These are phyloP conservation scores for Trametes hirsuta DNA, from an alignment of 1,284 basidiomycete genomes.

Conservation along the genomic window DNA sequence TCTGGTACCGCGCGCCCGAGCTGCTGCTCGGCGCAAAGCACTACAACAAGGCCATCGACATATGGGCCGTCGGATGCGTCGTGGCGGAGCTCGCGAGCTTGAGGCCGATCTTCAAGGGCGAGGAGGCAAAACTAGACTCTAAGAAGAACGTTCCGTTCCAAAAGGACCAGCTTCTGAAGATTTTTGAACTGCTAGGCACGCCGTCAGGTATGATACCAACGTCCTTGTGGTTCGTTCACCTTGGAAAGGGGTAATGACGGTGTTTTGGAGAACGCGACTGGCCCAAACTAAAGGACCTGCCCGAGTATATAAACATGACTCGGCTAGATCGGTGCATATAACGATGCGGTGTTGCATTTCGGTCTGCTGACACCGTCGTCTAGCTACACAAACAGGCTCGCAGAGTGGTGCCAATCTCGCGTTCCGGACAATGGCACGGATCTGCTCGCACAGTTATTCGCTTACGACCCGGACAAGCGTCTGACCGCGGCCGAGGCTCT, in stretches of 20 bases:
- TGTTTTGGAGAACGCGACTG: conserved; percentile 71
- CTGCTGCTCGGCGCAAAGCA: conserved; percentile 94
- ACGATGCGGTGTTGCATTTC: background rate
- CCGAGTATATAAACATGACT: conserved; percentile 86
- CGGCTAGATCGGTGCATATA: conserved; percentile 66
- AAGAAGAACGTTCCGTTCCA: conserved; percentile 96
- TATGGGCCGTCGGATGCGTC: conserved; percentile 97
- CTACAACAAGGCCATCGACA: conserved; percentile 94
- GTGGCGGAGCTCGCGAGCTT: conserved; percentile 94
- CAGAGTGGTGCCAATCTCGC: conserved; percentile 78
- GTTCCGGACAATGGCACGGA: conserved; percentile 75
- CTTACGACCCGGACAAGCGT: conserved; percentile 89
- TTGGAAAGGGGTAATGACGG: background rate
- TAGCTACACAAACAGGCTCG: conserved; percentile 71
- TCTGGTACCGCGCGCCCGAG: conserved; percentile 98
- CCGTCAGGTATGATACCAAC: conserved; percentile 42
- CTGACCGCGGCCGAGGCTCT: conserved; percentile 85
- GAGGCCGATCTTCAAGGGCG: conserved; percentile 98
- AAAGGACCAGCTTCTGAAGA: conserved; percentile 91
- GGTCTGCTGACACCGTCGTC: background rate
- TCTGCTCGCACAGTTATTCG: conserved; percentile 82
- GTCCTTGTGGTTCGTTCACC: background rate
- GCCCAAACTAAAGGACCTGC: conserved; percentile 87
- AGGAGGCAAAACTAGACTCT: conserved; percentile 94
- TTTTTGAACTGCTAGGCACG: conserved; percentile 93